Evolutionary conservation across 495 filamentous ascomycete species (phyloP).

Genomic region (Aspergillus haitiensis): DNA sequence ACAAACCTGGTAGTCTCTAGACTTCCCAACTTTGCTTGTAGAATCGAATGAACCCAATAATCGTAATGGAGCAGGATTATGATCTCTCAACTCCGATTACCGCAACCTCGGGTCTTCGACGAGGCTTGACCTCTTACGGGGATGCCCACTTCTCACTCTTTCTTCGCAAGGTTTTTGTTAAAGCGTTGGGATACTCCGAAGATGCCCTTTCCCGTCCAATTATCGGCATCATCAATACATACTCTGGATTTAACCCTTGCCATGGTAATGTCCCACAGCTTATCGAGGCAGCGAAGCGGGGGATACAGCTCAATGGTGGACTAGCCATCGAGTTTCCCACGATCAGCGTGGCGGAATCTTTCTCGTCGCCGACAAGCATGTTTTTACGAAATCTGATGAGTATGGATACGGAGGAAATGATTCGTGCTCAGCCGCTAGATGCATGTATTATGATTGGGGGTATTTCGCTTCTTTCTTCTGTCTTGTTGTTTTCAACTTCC

Average conservation of each 20-base stretch:
- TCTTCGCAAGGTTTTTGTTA: slow-evolving; percentile 69
- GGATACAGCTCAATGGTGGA: slow-evolving; percentile 60
- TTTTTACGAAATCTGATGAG: slow-evolving; percentile 67
- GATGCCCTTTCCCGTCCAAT: slow-evolving; percentile 65
- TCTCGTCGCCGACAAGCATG: slow-evolving; percentile 67
- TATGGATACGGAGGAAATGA: slow-evolving; percentile 75
- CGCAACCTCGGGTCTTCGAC: slow-evolving; percentile 53
- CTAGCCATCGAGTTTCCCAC: slow-evolving; percentile 67
- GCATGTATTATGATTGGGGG: slow-evolving; percentile 65
- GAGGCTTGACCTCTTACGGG: slow-evolving; percentile 65
- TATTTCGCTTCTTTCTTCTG: slow-evolving; percentile 30
- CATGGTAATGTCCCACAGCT: slow-evolving; percentile 68
- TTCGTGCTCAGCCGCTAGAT: slow-evolving; percentile 63
- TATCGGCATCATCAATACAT: slow-evolving; percentile 66
- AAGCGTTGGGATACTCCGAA: slow-evolving; percentile 66
- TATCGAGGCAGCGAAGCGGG: slow-evolving; percentile 63
- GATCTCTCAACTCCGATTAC: slow-evolving; percentile 51
- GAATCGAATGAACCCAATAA: not conserved
- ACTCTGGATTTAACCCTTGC: slow-evolving; percentile 66
- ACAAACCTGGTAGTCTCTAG: not conserved
- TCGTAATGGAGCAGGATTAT: slow-evolving; percentile 44
- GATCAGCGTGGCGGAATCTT: slow-evolving; percentile 63
- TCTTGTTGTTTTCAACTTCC: not conserved
- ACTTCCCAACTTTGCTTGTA: too few relatives aligned
- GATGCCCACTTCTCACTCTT: slow-evolving; percentile 70